Conservation (phyloP, 257 asterid species). For the Nicotiana paniculata region DNA sequence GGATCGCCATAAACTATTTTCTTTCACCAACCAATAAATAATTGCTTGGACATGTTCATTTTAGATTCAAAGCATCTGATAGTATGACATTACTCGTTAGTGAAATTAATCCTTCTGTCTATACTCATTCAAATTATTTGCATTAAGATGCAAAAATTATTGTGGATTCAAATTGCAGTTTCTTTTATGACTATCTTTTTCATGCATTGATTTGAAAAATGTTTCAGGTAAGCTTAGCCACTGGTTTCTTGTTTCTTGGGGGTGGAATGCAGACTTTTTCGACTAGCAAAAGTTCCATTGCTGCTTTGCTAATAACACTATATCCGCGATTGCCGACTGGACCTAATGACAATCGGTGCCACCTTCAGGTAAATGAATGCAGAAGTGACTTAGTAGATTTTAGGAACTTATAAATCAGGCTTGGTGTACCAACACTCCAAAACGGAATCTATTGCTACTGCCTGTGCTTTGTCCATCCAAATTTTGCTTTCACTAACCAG, state of each 20-base stretch:
- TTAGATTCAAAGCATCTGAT: not conserved
- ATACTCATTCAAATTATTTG: not conserved
- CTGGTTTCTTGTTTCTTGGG: conserved; percentile 94
- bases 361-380: conserved; percentile 76
- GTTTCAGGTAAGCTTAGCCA: conserved; percentile 81
- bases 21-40: not conserved
- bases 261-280: conserved; percentile 96
- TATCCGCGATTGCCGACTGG: conserved; percentile 95
- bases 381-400: not conserved
- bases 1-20: not conserved
- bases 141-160: not conserved
- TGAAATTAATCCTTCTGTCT: not conserved
- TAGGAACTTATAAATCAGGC: not conserved
- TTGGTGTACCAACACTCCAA: not conserved
- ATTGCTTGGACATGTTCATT: not conserved
- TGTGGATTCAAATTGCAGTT: not conserved
- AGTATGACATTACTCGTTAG: not conserved
- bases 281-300: conserved; percentile 81
- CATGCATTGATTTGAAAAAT: not conserved
- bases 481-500: not conserved
- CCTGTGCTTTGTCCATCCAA: not conserved
- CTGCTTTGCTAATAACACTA: conserved; percentile 81
- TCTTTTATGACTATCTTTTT: not conserved
- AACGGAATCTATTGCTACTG: not conserved
- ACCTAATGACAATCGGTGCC: conserved; percentile 98